Evolutionary conservation across 306 rosid species (phyloP), one percentile per base, ranked within the genome.

Genomic region (Neltuma alba): DNA sequence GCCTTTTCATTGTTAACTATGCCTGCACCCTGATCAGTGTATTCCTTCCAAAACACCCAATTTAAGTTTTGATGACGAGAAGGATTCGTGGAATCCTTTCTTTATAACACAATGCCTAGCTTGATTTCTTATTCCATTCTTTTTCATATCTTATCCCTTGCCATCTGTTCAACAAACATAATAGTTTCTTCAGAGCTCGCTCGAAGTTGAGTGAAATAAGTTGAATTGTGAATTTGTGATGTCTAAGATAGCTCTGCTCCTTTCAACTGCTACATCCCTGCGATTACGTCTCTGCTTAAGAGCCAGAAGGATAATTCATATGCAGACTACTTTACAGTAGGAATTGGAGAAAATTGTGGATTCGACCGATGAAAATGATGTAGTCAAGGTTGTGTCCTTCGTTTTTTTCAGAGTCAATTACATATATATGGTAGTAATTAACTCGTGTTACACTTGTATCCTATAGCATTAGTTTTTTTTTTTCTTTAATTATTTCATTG

Each of bases 161-260:
- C 64, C 14, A n/a, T 54, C 7, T 18, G 1, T 25, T 18, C 64
- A 25, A 9, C 15, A 25, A 50, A 50, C 64, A 1, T 20, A 57
- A 1, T 5, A 9, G 58, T 65, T 13, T 27, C 63, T 65, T 72
- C 47, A 27, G 80, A 64, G 52, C 65, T 23, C 41, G 60, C 42
- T 42, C 12, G 28, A 16, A 3, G 20, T 20, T 25, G 25, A 21
- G 9, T 25, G 10, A 63, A 45, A 45, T 60, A 70, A 71, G 2
- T n/a, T 45, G 50, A 64, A 76, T 76, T 47, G 13, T n/a, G 28
- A 2, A n/a, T n/a, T 50, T 50, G 15, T 44, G 67, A n/a, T 63
- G 28, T 14, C 33, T 9, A 41, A 70, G 76, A 50, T 20, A 28
- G 61, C 8, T 63, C 33, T 48, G 10, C 30, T 3, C 31, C 25